Evolutionary conservation across 192 early-diverging fungal genomes (phyloP).

Genomic region (Coemansia sp.): DNA sequence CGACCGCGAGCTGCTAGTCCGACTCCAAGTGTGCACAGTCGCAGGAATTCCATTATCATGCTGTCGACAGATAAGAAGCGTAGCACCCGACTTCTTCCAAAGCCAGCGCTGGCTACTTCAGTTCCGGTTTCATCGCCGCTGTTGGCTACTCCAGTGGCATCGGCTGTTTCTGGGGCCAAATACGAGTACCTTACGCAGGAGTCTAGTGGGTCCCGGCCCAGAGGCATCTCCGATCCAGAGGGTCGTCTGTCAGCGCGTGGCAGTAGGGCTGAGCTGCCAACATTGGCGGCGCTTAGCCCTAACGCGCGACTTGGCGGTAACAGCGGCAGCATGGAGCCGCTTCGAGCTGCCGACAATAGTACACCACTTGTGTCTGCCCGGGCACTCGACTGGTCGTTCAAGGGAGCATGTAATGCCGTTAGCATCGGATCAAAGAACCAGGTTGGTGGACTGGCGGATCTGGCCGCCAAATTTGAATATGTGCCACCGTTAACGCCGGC

Average conservation of each 20-base stretch:
- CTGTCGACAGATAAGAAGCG: neutral
- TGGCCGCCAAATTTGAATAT: slow-evolving; percentile 11
- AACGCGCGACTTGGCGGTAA: neutral
- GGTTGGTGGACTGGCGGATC: neutral
- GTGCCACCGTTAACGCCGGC: slow-evolving; percentile 31
- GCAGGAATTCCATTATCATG: slow-evolving; percentile 10
- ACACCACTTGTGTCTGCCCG: slow-evolving; percentile 13
- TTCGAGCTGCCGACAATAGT: neutral
- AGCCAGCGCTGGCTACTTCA: slow-evolving; percentile 23
- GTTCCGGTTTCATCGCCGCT: slow-evolving; percentile 24
- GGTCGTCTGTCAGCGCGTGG: slow-evolving; percentile 26
- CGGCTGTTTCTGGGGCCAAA: slow-evolving; percentile 22
- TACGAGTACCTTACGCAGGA: slow-evolving; percentile 24
- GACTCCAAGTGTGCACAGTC: slow-evolving; percentile 16
- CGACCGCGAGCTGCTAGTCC: slow-evolving; percentile 21
- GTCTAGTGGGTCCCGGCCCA: slow-evolving; percentile 15
- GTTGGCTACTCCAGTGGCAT: slow-evolving; percentile 7
- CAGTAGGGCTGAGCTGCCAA: slow-evolving; percentile 13
- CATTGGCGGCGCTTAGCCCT: neutral
- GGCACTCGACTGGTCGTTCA: slow-evolving; percentile 10
- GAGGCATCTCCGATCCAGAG: slow-evolving; percentile 45
- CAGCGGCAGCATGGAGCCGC: slow-evolving; percentile 7
- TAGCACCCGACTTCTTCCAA: slow-evolving; percentile 2
- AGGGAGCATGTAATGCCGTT: neutral
- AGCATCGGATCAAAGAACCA: slow-evolving; percentile 4